Evolutionary conservation across 805 yeast genomes (phyloP).

Genomic region (Sungouiozyma intestinalis): DNA sequence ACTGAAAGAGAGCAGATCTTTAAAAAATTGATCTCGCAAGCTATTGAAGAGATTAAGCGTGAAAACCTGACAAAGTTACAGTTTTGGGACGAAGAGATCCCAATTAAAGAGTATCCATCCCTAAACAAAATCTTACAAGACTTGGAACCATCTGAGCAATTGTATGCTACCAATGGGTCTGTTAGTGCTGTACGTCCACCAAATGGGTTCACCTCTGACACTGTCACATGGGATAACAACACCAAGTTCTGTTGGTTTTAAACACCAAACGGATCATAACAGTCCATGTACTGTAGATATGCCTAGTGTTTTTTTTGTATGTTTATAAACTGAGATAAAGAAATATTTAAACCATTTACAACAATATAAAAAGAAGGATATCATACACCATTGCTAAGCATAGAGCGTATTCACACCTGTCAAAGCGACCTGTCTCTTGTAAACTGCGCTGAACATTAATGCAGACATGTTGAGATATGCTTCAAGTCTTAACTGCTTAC

Average conservation of each 20-base stretch:
- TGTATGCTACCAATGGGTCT: slow-evolving; percentile 26
- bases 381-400: too few species aligned
- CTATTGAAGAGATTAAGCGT: slow-evolving; percentile 28
- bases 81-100: slow-evolving; percentile 35
- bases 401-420: too few species aligned
- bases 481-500: too few species aligned
- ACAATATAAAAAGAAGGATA: too few species aligned
- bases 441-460: too few species aligned
- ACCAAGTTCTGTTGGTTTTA: slow-evolving; percentile 43
- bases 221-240: slow-evolving; percentile 33
- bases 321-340: background rate
- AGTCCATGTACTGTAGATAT: too few species aligned
- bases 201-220: slow-evolving; percentile 13
- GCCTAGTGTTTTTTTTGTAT: background rate
- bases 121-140: slow-evolving; percentile 12
- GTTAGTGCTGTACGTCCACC: slow-evolving; percentile 34
- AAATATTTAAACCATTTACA: background rate
- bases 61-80: slow-evolving; percentile 21
- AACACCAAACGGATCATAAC: background rate
- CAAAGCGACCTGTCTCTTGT: too few species aligned
- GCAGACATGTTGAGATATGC: background rate
- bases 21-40: slow-evolving; percentile 23
- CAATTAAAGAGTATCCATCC: slow-evolving; percentile 15
- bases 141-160: slow-evolving; percentile 16
- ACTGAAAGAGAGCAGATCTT: slow-evolving; percentile 12